A percentile compares a stretch with the other conserved stretches of the same genome.
phyloP scores from a whole-genome alignment of 805 yeast species.

The Priceomyces castillae region DNA sequence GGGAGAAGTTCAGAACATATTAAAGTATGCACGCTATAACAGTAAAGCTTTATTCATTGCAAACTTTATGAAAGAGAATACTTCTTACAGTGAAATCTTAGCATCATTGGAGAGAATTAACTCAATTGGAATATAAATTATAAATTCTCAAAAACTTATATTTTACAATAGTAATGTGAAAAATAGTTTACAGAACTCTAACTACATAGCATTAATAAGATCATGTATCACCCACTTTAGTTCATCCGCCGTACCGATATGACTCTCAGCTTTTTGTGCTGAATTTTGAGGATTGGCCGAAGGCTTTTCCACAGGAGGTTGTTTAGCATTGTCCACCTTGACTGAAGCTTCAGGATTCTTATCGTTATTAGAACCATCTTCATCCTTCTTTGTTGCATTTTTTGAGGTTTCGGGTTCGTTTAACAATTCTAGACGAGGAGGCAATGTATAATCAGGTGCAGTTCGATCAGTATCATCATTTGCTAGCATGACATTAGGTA shows the following conservation, averaged over 20 bases:
- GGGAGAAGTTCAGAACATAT: not conserved
- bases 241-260: constrained; percentile 63
- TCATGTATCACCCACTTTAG: constrained; percentile 71
- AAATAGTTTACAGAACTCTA: not conserved
- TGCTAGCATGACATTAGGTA: constrained; percentile 47
- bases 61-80: constrained; percentile 18
- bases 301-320: not conserved
- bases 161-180: not conserved
- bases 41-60: constrained; percentile 36
- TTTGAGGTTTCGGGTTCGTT: constrained; percentile 4
- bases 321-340: not conserved
- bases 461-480: constrained; percentile 50
- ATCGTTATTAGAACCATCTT: not conserved
- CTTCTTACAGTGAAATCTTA: constrained; percentile 11
- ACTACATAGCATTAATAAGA: constrained; percentile 44
- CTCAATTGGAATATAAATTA: not conserved
- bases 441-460: constrained; percentile 33
- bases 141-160: not conserved
- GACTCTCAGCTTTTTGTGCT: constrained; percentile 20
- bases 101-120: constrained; percentile 13
- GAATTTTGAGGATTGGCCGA: not conserved
- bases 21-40: constrained; percentile 15
- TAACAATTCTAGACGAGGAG: constrained; percentile 21
- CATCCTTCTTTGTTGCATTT: constrained; percentile 3
- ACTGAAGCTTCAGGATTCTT: not conserved